Base-by-base conservation (phyloP, 2,329 filamentous ascomycete genomes). In the Alternaria panax region DNA sequence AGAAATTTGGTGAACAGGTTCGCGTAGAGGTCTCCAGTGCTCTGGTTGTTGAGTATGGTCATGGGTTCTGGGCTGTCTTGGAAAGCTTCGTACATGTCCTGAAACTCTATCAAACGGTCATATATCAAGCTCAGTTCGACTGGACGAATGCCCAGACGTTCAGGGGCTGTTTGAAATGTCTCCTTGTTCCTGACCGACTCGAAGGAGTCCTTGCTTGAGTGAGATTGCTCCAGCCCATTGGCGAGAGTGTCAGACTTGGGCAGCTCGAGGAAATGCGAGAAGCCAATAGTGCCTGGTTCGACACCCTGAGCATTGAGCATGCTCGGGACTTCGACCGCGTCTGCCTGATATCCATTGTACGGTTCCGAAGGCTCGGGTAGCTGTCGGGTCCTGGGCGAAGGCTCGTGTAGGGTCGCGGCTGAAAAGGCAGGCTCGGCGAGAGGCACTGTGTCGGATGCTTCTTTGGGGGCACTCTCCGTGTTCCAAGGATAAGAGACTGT, bases 301-400 rank as follows among this genome's bases (percentile, higher is more conserved):
- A 90, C 77, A 3, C 89, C 90, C 65, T 90, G 87, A 81, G 89
- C 88, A 80, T 87, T 90, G 59, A 91, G 82, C 89, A 91, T 92
- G 73, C 85, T 90, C 40, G 90, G 90, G 22, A 86, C 79, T 71
- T 90, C 88, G 0, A 73, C 63, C n/a, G 72, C 64, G 27, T 73
- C 69, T 24, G 74, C 64, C 20, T 76, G 63, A 56, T 78, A 79
- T 8, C 71, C 69, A 5, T 71, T 60, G 58, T 72, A 67, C 22
- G 55, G 41, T 36, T 58, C 67, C 5, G 55, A 56, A 11, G 66
- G 59, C 28, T 68, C 66, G 28, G 59, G 51, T 11, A 61, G 38
- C 20, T 61, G 56, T 24, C 63, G 65, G 4, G 57, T 40, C 16
- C 52, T 57, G 18, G 64, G 57, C 4, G 70, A 43, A 22, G 74